Evolutionary conservation across 805 yeast genomes (phyloP).

Genomic region (Candida dendrica): DNA sequence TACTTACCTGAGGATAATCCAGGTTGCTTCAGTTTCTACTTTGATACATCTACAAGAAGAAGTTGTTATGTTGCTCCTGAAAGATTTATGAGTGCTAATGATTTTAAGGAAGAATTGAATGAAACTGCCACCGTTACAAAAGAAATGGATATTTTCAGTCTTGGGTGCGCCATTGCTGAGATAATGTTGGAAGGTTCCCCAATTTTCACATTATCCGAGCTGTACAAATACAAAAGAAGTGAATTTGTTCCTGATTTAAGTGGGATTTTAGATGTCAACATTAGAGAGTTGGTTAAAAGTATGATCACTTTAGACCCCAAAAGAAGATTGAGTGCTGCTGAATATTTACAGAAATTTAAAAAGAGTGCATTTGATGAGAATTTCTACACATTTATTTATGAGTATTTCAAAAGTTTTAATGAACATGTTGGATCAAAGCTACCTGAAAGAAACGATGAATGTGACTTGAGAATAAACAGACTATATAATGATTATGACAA

Average conservation of each 20-base stretch:
- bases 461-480: constrained; percentile 52
- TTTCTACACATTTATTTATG: constrained; percentile 63
- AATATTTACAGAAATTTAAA: constrained; percentile 43
- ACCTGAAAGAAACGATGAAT: constrained; percentile 28
- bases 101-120: constrained; percentile 7
- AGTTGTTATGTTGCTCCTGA: constrained; percentile 94
- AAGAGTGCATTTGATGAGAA: constrained; percentile 54
- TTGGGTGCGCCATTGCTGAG: constrained; percentile 89
- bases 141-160: constrained; percentile 75
- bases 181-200: constrained; percentile 82
- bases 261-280: constrained; percentile 40
- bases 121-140: constrained; percentile 33
- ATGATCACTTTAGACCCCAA: constrained; percentile 63
- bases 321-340: constrained; percentile 48
- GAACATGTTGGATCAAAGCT: constrained; percentile 11
- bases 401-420: constrained; percentile 46
- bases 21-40: constrained; percentile 82
- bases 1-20: constrained; percentile 90
- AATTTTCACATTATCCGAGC: constrained; percentile 76
- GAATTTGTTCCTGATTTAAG: constrained; percentile 61
- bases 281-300: constrained; percentile 48
- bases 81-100: constrained; percentile 42
- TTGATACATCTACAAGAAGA: constrained; percentile 83
- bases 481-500: constrained; percentile 54
- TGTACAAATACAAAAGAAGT: constrained; percentile 71